phyloP scores from a whole-genome alignment of 148 eudicot genomes.

The Cornus florida region DNA sequence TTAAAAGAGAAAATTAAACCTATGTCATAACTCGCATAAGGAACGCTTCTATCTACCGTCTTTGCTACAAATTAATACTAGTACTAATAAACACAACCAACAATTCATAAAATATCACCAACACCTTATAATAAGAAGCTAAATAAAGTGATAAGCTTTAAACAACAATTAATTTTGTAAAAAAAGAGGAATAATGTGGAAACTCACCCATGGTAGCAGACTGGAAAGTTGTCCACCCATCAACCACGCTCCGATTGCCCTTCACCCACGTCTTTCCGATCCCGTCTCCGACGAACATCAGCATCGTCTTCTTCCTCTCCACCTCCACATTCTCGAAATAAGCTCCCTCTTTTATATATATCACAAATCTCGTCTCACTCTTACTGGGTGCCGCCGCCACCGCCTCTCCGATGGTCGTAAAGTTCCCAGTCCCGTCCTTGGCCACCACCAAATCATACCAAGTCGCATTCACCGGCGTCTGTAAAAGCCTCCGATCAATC shows the following conservation, averaged over 20 bases:
- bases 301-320: conserved; percentile 46
- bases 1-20: too few relatives aligned
- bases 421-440: conserved; percentile 72
- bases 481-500: conserved; percentile 41
- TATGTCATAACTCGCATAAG: too few relatives aligned
- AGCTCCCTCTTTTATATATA: conserved; percentile 65
- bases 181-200: not conserved
- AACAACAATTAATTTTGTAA: too few relatives aligned
- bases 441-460: conserved; percentile 54
- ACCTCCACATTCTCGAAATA: conserved; percentile 71
- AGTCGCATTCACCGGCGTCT: conserved; percentile 28
- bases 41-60: too few relatives aligned
- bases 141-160: too few relatives aligned
- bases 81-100: too few relatives aligned
- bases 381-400: conserved; percentile 51
- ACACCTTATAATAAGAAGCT: too few relatives aligned
- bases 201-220: conserved; percentile 74
- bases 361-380: conserved; percentile 57
- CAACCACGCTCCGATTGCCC: conserved; percentile 65
- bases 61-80: too few relatives aligned
- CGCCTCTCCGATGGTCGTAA: conserved; percentile 54
- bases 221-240: conserved; percentile 83
- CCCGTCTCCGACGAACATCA: conserved; percentile 80
- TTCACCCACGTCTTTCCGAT: conserved; percentile 68
- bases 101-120: too few relatives aligned